Conservation (phyloP, 2,329 filamentous ascomycete species). For the Sphaerulina musiva region DNA sequence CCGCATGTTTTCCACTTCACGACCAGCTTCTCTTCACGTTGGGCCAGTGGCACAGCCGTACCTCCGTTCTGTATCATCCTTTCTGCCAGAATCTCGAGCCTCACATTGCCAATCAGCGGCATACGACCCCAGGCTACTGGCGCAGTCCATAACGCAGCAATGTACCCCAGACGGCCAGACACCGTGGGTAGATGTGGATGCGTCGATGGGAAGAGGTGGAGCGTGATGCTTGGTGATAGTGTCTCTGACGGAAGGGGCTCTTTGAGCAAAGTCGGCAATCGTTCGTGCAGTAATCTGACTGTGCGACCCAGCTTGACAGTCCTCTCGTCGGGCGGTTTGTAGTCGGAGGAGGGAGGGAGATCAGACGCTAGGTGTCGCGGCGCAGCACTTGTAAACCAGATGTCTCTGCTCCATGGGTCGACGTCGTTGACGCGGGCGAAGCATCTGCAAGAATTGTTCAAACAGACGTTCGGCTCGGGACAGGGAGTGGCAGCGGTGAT, state of each 20-base stretch:
- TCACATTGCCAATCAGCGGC: slow-evolving; percentile 83
- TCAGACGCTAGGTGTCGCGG: slow-evolving; percentile 22
- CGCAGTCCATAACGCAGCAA: slow-evolving; percentile 89
- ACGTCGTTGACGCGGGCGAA: slow-evolving; percentile 30
- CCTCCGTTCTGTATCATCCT: slow-evolving; percentile 64
- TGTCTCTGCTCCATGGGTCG: slow-evolving; percentile 30
- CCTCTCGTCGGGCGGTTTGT: slow-evolving; percentile 51
- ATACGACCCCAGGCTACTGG: slow-evolving; percentile 93
- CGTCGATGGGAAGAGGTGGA: slow-evolving; percentile 63
- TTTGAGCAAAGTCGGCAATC: slow-evolving; percentile 55
- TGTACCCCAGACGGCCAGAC: slow-evolving; percentile 81
- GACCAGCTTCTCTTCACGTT: slow-evolving; percentile 68
- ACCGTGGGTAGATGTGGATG: slow-evolving; percentile 89
- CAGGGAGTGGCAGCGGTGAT: slow-evolving; percentile 6
- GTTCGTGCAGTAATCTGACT: slow-evolving; percentile 55
- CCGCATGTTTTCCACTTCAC: slow-evolving; percentile 78
- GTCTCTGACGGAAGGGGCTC: slow-evolving; percentile 57
- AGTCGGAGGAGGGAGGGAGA: slow-evolving; percentile 17
- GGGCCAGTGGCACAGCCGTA: slow-evolving; percentile 33
- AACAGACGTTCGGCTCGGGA: slow-evolving; percentile 21
- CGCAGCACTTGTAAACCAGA: slow-evolving; percentile 42
- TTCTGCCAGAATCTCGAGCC: slow-evolving; percentile 79
- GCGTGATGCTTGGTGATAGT: slow-evolving; percentile 55
- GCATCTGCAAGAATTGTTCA: slow-evolving; percentile 24
- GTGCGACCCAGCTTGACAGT: slow-evolving; percentile 58